Evolutionary conservation across 2,329 filamentous ascomycete species (phyloP), one percentile per base, ranked within the genome.

Genomic region (Fusarium miscanthi): DNA sequence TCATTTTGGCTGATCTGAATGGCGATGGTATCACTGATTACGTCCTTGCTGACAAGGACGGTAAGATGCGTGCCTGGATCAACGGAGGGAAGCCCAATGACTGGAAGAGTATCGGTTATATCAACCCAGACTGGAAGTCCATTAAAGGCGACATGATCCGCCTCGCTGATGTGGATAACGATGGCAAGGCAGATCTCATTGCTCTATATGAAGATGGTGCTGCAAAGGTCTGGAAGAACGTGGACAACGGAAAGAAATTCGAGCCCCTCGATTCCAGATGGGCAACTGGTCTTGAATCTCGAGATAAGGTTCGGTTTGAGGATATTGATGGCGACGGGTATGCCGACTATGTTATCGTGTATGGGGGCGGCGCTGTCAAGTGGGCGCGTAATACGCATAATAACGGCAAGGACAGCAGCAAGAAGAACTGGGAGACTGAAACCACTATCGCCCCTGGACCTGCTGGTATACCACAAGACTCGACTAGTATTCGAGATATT

Each of bases 141-240:
- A 7, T 70, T 30, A 64, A 53, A 4, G 64, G 67, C 10, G 30
- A 70, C 14, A 70, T 70, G 56, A 59, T 70, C 8, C 68, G 65
- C 13, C 16, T 70, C 6, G 68, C 68, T 3, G 68, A 69, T 35
- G 65, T 70, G 4, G 68, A 70, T 10, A 70, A 69, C 19, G 68
- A 69, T 42, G 60, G 68, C 17, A 70, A 61, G 33, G 68, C 65
- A 8, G 63, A 70, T 13, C 8, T 68, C 1, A 66, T 70, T 6
- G 70, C n/a, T 10, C 3, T 73, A 4, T 66, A 69, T 2, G 3
- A 30, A 7, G 56, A 72, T 10, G 67, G 66, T 4, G 63, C 70
- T 9, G 72, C 71, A 16, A 74, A 65, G 25, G 69, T 65, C 8
- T 70, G 59, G 66, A 74, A 60, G 23, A 74, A 73, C 17, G 25